Percentiles rank a stretch among this genome's conserved stretches.
These are phyloP conservation scores for Candolleomyces eurysporus DNA, from an alignment of 768 basidiomycete species.

Conservation along the genomic window DNA sequence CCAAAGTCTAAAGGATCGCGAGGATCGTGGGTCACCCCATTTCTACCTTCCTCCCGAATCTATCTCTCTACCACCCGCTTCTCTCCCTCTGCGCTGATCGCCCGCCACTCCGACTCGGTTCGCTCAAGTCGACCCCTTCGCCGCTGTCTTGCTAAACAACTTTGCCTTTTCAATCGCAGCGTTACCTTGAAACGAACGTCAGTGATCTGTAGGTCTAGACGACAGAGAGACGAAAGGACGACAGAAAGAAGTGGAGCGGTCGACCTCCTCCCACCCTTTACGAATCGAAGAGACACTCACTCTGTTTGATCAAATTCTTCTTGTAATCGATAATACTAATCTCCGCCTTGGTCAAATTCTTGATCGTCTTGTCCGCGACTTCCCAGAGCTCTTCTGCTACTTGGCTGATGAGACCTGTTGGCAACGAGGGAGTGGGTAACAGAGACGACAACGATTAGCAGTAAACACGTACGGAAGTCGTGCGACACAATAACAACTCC, in stretches of 20 bases:
- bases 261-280: not conserved
- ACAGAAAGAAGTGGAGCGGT: too few species aligned
- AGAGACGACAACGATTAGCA: not conserved
- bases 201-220: not conserved
- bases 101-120: too few species aligned
- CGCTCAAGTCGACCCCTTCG: constrained; percentile 67
- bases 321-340: constrained; percentile 95
- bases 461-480: constrained; percentile 80
- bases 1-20: too few species aligned
- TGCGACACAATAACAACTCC: constrained; percentile 99
- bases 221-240: not conserved
- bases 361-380: constrained; percentile 90
- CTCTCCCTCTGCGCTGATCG: too few species aligned
- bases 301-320: constrained; percentile 76
- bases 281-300: constrained; percentile 34
- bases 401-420: constrained; percentile 86
- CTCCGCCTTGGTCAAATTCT: constrained; percentile 87
- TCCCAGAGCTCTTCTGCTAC: constrained; percentile 99
- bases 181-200: constrained; percentile 43
- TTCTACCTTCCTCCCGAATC: too few species aligned
- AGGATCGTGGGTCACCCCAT: too few species aligned
- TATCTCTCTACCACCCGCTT: too few species aligned
- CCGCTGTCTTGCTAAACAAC: constrained; percentile 81
- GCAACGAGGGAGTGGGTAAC: not conserved
- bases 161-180: constrained; percentile 91